phyloP scores from a whole-genome alignment of 495 filamentous ascomycete genomes.

The Amorphotheca resinae region DNA sequence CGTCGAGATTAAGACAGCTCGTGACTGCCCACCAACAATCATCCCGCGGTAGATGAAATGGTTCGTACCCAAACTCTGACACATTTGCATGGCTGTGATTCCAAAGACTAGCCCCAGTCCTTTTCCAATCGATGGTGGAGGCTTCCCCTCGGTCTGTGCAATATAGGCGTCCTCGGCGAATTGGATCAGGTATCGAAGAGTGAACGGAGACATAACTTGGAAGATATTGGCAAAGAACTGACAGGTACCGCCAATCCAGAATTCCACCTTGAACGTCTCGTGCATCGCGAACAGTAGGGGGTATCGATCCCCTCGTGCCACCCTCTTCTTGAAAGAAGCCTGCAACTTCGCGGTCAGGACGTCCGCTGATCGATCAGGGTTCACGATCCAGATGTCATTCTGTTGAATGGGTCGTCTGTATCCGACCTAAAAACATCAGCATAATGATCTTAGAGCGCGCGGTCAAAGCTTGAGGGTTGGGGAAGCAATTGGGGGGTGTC shows the following conservation, averaged over 20 bases:
- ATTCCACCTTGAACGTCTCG: conserved; percentile 78
- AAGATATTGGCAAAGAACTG: conserved; percentile 58
- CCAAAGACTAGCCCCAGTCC: conserved; percentile 67
- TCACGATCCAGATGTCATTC: conserved; percentile 79
- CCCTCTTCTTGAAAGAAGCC: conserved; percentile 52
- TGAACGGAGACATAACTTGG: conserved; percentile 63
- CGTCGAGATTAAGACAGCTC: conserved; percentile 59
- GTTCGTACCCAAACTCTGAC: conserved; percentile 59
- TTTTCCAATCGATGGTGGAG: conserved; percentile 46
- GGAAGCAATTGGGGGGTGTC: too few species aligned
- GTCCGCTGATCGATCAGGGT: conserved; percentile 63
- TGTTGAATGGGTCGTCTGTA: conserved; percentile 75
- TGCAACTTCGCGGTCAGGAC: conserved; percentile 50
- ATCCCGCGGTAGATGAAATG: conserved; percentile 77
- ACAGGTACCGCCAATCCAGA: conserved; percentile 69
- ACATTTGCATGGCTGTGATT: conserved; percentile 61
- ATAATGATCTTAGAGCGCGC: background rate
- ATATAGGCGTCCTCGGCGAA: conserved; percentile 70
- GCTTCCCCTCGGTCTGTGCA: conserved; percentile 30
- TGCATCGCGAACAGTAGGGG: conserved; percentile 72
- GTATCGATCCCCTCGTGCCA: conserved; percentile 53
- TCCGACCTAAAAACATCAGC: conserved; percentile 38
- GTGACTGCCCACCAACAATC: conserved; percentile 64
- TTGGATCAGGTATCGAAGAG: conserved; percentile 60
- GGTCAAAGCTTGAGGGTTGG: too few species aligned